Evolutionary conservation across 108 stramenopile species (phyloP).

Genomic region (Skeletonema costatum): DNA sequence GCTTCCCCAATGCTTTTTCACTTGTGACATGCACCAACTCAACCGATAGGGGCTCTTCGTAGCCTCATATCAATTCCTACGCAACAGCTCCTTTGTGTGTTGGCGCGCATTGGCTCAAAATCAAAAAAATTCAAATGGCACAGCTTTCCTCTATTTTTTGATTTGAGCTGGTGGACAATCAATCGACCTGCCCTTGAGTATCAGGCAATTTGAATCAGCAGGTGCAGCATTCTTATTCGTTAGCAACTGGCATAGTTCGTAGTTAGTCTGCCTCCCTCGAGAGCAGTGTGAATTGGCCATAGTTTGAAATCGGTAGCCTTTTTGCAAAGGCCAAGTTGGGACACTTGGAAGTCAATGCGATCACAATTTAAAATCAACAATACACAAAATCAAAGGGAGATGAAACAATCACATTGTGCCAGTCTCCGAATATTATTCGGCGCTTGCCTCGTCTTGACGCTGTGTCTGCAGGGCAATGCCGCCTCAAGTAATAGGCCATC

Average conservation of each 20-base stretch:
- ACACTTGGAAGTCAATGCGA: background rate
- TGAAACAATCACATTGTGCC: background rate
- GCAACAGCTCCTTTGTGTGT: background rate
- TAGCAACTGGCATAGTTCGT: background rate
- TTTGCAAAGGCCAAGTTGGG: background rate
- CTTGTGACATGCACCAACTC: background rate
- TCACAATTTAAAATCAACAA: background rate
- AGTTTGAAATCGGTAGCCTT: background rate
- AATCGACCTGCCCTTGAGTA: background rate
- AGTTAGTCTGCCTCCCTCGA: background rate
- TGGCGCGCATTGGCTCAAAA: background rate
- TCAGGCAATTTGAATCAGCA: background rate
- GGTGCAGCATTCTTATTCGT: background rate
- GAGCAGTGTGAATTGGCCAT: background rate
- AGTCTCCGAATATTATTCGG: background rate
- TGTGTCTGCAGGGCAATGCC: background rate
- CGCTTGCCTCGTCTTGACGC: background rate
- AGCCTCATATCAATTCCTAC: background rate
- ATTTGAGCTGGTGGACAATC: background rate
- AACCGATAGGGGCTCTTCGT: no score
- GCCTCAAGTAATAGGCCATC: background rate
- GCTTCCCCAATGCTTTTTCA: background rate
- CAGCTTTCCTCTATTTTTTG: background rate
- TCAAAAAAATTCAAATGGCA: background rate
- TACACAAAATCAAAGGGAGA: background rate